These are phyloP conservation scores for Vitis hybrid DNA, from an alignment of 177 flowering plant genomes.

Conservation along the genomic window DNA sequence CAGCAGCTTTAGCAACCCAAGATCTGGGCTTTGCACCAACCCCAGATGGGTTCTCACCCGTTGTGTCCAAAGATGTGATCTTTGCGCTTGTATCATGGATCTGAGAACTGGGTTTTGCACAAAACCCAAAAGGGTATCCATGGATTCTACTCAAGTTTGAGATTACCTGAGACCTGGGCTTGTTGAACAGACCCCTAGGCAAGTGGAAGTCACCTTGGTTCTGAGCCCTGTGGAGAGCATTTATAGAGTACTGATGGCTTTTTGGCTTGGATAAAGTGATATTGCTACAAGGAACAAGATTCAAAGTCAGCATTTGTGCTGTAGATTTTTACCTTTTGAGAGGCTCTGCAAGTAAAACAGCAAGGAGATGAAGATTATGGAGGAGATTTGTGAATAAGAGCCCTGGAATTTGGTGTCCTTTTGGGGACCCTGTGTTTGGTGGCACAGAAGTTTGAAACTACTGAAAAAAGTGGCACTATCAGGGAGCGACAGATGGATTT, in stretches of 20 bases:
- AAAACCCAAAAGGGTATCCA: constrained; percentile 17
- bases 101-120: constrained; percentile 23
- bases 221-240: constrained; percentile 11
- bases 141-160: constrained; percentile 4
- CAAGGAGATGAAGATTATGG: not conserved
- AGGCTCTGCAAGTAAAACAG: constrained; percentile 1
- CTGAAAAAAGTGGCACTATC: too few species aligned
- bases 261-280: constrained; percentile 19
- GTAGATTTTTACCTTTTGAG: not conserved
- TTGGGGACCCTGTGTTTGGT: too few species aligned
- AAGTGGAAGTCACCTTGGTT: not conserved
- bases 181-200: constrained; percentile 14
- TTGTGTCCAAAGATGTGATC: constrained; percentile 11
- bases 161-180: constrained; percentile 10
- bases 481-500: too few species aligned
- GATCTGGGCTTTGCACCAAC: constrained; percentile 21
- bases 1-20: constrained; percentile 30
- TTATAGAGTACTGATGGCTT: constrained; percentile 9
- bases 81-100: constrained; percentile 12
- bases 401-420: too few species aligned
- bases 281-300: constrained; percentile 19
- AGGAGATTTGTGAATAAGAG: too few species aligned
- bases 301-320: constrained; percentile 24
- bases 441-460: too few species aligned
- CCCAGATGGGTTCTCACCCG: constrained; percentile 19